Base-by-base conservation (phyloP, 345 rosid species). In the Sonneratia alba region DNA sequence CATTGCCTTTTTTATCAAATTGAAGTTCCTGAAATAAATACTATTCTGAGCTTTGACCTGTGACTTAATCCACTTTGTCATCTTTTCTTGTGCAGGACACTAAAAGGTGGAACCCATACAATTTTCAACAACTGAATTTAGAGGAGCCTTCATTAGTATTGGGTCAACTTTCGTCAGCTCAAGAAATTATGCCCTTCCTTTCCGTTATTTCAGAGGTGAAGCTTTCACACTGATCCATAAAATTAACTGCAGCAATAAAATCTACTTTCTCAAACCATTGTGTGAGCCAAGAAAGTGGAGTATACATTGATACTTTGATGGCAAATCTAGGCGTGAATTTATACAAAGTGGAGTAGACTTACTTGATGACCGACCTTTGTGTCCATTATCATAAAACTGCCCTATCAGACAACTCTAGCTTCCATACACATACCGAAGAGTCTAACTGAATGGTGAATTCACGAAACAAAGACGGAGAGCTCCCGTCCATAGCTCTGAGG, bases 201-300 rank as follows among this genome's bases (percentile, higher is more conserved):
- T 88, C 98, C 66, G 80, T 81, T 72, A 76, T 93, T 80, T 79
- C 87, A 19, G 97, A 93, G 92, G 98, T 89, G 74, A 77, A 73
- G 65, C 38, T 62, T 62, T 57, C 7, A 6, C 34, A 7, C n/a
- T n/a, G n/a, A n/a, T n/a, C 66, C 4, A 24, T 13, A 27, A 59
- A 11, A 62, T 27, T 32, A 1, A n/a, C 32, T 22, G 19, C 38
- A 27, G 27, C 34, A 3, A 1, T 57, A n/a, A 2, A 5, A 32
- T 32, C 21, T 13, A 32, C 38, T 32, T 3, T 19, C 18, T 32
- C 27, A 32, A 62, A 27, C 64, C 12, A 6, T 27, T 62, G 3
- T 34, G 19, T 18, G 1, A 62, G 7, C 18, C 66, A 62, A 27
- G 16, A 62, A 62, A 27, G 18, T 62, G 38, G 34, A n/a, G 34